These are phyloP conservation scores for Pseudogymnoascus sp. DNA, from an alignment of 2,329 filamentous ascomycete genomes.

Conservation along the genomic window DNA sequence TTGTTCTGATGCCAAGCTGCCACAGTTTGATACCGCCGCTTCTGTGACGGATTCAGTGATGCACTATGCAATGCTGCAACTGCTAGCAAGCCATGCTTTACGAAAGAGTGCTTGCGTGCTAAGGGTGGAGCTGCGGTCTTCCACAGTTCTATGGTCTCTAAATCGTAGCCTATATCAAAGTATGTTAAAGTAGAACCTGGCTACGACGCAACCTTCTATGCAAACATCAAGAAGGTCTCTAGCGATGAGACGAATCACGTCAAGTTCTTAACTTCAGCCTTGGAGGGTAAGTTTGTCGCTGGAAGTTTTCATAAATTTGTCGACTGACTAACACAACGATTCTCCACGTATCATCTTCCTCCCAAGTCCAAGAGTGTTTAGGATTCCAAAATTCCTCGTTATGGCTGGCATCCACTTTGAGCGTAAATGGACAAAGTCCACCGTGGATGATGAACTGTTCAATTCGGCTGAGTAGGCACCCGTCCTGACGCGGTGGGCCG, in stretches of 20 bases:
- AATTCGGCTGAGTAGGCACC: not conserved
- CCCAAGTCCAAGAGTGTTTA: not conserved
- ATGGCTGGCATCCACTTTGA: not conserved
- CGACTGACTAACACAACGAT: not conserved
- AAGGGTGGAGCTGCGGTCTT: too few relatives aligned
- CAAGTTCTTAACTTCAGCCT: conserved; percentile 42
- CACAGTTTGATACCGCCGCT: too few relatives aligned
- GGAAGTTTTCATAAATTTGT: not conserved
- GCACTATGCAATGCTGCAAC: too few relatives aligned
- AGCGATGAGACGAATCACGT: conserved; percentile 53
- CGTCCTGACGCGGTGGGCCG: not conserved
- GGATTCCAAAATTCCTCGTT: not conserved
- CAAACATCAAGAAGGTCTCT: conserved; percentile 48
- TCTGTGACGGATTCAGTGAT: too few relatives aligned
- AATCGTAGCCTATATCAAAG: too few relatives aligned
- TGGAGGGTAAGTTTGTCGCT: conserved; percentile 21
- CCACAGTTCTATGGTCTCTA: too few relatives aligned
- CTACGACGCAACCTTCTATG: conserved; percentile 45
- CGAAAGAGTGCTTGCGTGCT: too few relatives aligned
- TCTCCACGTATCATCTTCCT: not conserved
- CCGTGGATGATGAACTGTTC: not conserved
- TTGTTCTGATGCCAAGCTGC: too few relatives aligned
- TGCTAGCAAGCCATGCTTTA: too few relatives aligned
- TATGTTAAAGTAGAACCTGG: too few relatives aligned
- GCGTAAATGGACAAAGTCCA: not conserved